Evolutionary conservation across 2,329 filamentous ascomycete species (phyloP).

Genomic region (Aspergillaceae sp.): DNA sequence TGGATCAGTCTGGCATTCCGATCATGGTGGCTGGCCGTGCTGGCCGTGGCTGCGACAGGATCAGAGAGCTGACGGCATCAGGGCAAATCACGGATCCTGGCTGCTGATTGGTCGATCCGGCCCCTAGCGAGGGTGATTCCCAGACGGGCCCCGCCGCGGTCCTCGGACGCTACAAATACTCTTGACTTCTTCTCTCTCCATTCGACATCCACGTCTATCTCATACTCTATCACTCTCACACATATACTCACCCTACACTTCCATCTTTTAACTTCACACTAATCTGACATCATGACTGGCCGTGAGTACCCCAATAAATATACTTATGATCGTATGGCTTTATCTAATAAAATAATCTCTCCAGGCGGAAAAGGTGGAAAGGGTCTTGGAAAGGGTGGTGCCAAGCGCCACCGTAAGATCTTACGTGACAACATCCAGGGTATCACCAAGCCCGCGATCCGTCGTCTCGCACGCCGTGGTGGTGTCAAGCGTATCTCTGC

Average conservation of each 20-base stretch:
- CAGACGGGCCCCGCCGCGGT: conserved; percentile 17
- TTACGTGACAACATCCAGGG: conserved; percentile 99
- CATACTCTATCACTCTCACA: conserved; percentile 15
- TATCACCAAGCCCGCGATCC: conserved; percentile 97
- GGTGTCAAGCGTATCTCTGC: conserved; percentile 99
- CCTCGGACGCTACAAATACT: conserved; percentile 33
- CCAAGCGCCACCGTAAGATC: conserved; percentile 99
- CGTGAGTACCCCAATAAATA: conserved; percentile 38
- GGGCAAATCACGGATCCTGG: conserved; percentile 23
- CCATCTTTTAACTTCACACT: conserved; percentile 15
- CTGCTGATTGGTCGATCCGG: conserved; percentile 29
- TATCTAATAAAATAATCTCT: conserved; percentile 38
- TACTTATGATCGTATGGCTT: not conserved
- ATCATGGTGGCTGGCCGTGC: conserved; percentile 13
- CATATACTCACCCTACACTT: conserved; percentile 14
- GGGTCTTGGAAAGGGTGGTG: conserved; percentile 95
- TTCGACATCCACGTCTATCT: conserved; percentile 5
- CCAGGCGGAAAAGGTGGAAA: conserved; percentile 91
- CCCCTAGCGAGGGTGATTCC: conserved; percentile 30
- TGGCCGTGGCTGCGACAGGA: conserved; percentile 10
- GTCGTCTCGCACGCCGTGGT: conserved; percentile 96
- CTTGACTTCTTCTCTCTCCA: conserved; percentile 12
- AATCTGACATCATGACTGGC: conserved; percentile 49
- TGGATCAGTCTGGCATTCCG: conserved; percentile 9
- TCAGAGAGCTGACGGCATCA: conserved; percentile 20